Percentiles rank a stretch among this genome's conserved stretches.
These are phyloP conservation scores for Fennellomyces sp. DNA, from an alignment of 371 early-diverging fungal genomes.

Conservation along the genomic window DNA sequence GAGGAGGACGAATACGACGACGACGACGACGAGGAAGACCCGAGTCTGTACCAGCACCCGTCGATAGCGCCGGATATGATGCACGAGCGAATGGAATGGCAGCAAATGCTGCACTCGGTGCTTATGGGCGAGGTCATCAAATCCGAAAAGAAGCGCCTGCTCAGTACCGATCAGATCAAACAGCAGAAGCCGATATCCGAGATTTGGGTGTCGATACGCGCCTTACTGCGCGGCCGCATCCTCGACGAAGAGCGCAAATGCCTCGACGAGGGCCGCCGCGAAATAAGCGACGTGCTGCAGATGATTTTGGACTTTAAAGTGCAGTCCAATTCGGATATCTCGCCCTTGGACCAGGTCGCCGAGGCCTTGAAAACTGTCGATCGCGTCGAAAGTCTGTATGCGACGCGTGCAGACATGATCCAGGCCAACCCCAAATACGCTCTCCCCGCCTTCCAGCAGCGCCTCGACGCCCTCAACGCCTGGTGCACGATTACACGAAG, in stretches of 20 bases:
- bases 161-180: slow-evolving; percentile 52
- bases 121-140: slow-evolving; percentile 84
- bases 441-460: slow-evolving; percentile 64
- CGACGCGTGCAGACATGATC: slow-evolving; percentile 68
- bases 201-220: slow-evolving; percentile 82
- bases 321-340: slow-evolving; percentile 40
- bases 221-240: slow-evolving; percentile 64
- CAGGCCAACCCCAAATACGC: slow-evolving; percentile 74
- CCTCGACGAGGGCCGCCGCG: slow-evolving; percentile 69
- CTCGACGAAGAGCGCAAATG: slow-evolving; percentile 65
- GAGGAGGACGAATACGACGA: background rate
- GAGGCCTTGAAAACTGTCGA: slow-evolving; percentile 76
- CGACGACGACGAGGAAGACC: background rate
- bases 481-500: slow-evolving; percentile 82
- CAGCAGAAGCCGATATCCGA: slow-evolving; percentile 59
- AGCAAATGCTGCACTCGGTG: slow-evolving; percentile 84
- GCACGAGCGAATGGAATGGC: slow-evolving; percentile 80
- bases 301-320: slow-evolving; percentile 68
- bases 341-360: slow-evolving; percentile 65
- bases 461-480: slow-evolving; percentile 74
- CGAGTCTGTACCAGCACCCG: background rate
- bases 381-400: slow-evolving; percentile 79
- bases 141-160: slow-evolving; percentile 74
- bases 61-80: background rate
- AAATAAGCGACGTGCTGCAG: slow-evolving; percentile 64